Conservation (phyloP, 2,329 filamentous ascomycete species). For the Fusarium anguioides region DNA sequence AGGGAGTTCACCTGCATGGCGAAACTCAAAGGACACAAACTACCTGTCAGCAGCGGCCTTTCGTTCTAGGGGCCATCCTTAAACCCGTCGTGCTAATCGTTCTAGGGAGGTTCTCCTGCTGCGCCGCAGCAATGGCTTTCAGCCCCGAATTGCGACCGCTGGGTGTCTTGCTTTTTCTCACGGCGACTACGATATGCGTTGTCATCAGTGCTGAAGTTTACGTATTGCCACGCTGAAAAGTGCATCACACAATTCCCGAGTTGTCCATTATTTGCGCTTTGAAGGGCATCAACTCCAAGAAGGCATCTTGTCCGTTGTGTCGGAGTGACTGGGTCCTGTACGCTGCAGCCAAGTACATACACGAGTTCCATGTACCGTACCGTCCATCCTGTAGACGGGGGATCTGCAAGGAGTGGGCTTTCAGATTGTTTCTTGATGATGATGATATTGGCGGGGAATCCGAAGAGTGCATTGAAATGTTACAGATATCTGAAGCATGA, state of each 20-base stretch:
- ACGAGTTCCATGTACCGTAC: not conserved
- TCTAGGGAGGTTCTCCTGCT: conserved; percentile 7
- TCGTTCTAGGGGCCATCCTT: not conserved
- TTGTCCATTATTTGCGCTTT: not conserved
- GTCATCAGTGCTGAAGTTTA: not conserved
- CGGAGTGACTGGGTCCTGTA: not conserved
- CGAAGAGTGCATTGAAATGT: not conserved
- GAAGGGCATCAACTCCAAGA: not conserved
- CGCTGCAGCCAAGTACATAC: not conserved
- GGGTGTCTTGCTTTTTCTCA: conserved; percentile 15
- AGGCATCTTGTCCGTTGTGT: conserved; percentile 1
- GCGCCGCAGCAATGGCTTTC: conserved; percentile 24
- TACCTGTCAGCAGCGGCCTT: conserved; percentile 19
- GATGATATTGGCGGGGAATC: conserved; percentile 21
- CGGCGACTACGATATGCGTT: conserved; percentile 7
- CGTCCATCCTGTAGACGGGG: conserved; percentile 1
- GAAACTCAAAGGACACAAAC: conserved; percentile 27
- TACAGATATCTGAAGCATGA: not conserved
- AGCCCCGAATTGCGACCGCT: conserved; percentile 6
- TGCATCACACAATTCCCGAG: not conserved
- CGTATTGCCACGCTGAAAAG: conserved; percentile 1
- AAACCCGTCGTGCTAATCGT: conserved; percentile 9
- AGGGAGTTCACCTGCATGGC: conserved; percentile 30
- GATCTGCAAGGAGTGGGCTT: conserved; percentile 19
- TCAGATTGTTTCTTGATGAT: conserved; percentile 3